These are phyloP conservation scores for Astrothelium subdiscretum DNA, from an alignment of 495 filamentous ascomycete species.

Conservation along the genomic window DNA sequence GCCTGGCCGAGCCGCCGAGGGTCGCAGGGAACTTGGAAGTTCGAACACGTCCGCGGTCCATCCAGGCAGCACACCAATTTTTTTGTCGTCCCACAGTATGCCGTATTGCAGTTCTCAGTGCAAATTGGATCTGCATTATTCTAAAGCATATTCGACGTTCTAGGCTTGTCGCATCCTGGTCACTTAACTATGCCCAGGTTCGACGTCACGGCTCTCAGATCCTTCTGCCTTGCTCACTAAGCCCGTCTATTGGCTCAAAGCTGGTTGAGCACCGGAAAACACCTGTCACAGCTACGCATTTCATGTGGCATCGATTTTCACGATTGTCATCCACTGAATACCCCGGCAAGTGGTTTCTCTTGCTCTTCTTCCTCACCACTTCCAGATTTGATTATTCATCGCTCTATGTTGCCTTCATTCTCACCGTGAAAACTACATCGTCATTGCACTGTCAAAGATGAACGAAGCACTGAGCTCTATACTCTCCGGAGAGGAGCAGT, in stretches of 20 bases:
- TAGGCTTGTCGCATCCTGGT: background rate
- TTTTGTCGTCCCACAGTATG: background rate
- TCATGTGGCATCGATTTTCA: background rate
- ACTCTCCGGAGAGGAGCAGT: conserved; percentile 18
- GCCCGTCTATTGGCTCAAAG: background rate
- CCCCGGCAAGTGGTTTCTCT: background rate
- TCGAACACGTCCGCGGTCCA: background rate
- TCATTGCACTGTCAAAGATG: conserved; percentile 1
- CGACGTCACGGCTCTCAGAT: background rate
- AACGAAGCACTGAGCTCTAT: conserved; percentile 14
- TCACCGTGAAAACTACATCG: background rate
- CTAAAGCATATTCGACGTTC: background rate
- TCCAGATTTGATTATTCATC: background rate
- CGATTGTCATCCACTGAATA: background rate
- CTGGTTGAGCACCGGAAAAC: background rate
- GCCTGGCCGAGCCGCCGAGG: background rate
- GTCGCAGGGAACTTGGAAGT: background rate
- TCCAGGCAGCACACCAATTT: background rate
- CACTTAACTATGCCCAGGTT: background rate
- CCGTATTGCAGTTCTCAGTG: background rate
- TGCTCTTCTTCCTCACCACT: background rate
- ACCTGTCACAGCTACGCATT: background rate
- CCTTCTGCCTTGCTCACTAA: background rate
- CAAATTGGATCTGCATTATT: background rate
- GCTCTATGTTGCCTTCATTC: background rate